Evolutionary conservation across 2,329 filamentous ascomycete species (phyloP), one percentile per base, ranked within the genome.

Genomic region (Ambrosiella xylebori): DNA sequence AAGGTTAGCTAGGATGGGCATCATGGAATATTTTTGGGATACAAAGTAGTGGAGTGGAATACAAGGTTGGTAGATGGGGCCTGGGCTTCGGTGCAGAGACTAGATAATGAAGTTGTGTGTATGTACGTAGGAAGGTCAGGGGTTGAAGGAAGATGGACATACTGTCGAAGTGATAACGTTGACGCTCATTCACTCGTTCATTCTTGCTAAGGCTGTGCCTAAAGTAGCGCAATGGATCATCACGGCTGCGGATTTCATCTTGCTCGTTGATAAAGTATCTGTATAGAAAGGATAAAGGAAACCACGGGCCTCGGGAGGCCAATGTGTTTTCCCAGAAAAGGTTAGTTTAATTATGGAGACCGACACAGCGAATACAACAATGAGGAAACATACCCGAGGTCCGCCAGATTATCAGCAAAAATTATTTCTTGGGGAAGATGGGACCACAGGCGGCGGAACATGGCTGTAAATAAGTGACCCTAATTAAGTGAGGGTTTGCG

Each of bases 181-280:
- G 87, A 17, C 84, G 74, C 45, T 84, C 77, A 67, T 95, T 95
- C 70, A 84, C 77, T 41, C 88, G 82, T n/a, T 79, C 73, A 68
- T 88, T 89, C 64, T 80, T 82, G 66, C 79, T 84, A 57, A 86
- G 69, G 67, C 81, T 84, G 74, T 78, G 95, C 63, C 86, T 78
- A 73, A 88, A 95, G 66, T 82, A 84, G 63, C 77, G 73, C 36
- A 84, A 76, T 0, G 85, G 82, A 40, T 88, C 72, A 19, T 77
- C 72, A 57, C 86, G 83, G 61, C 76, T 82, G 53, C 86, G 82
- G 61, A 95, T 78, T 65, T 91, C 81, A 63, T 91, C 87, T 0
- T 81, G 69, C 0, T 82, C 76, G 63, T 87, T 89, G 70, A 95
- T 70, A 67, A 87, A 90, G 70, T 89, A 94, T 49, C 88, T 90